phyloP scores from a whole-genome alignment of 2,329 filamentous ascomycete species.

The Ceratocystis colombiana region DNA sequence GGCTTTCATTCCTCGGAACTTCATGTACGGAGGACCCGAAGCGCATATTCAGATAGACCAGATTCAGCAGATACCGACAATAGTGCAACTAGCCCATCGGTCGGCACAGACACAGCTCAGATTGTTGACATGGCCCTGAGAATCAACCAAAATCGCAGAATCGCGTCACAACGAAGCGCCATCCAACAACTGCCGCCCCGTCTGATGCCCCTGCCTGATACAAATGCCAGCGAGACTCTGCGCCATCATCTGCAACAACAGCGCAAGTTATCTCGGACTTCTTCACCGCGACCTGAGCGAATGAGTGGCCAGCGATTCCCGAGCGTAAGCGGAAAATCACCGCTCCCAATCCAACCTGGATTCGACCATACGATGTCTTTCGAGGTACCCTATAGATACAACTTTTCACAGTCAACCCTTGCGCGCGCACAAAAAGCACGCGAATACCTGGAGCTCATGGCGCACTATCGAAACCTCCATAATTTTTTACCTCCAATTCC shows the following conservation, averaged over 20 bases:
- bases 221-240: slow-evolving; percentile 48
- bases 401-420: slow-evolving; percentile 70
- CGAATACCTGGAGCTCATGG: slow-evolving; percentile 72
- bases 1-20: background rate
- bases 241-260: slow-evolving; percentile 64
- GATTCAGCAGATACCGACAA: slow-evolving; percentile 28
- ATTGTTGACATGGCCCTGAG: slow-evolving; percentile 90
- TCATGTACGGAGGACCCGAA: slow-evolving; percentile 14
- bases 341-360: slow-evolving; percentile 28
- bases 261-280: slow-evolving; percentile 49
- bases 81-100: background rate
- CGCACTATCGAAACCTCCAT: slow-evolving; percentile 74
- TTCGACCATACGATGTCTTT: slow-evolving; percentile 29
- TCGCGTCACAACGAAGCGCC: slow-evolving; percentile 49
- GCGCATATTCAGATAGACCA: slow-evolving; percentile 24
- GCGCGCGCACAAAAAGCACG: slow-evolving; percentile 76
- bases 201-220: slow-evolving; percentile 45
- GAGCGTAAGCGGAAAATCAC: slow-evolving; percentile 35
- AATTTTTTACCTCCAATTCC: slow-evolving; percentile 66
- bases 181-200: slow-evolving; percentile 43
- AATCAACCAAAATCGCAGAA: slow-evolving; percentile 68
- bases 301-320: slow-evolving; percentile 33
- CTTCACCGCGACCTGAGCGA: slow-evolving; percentile 48
- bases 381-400: slow-evolving; percentile 43
- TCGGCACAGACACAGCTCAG: slow-evolving; percentile 57